Percentiles rank a stretch among this genome's conserved stretches.
Evolutionary conservation across 2,329 filamentous ascomycete genomes (phyloP).

Genomic region (Botryosphaeria dothidea): DNA sequence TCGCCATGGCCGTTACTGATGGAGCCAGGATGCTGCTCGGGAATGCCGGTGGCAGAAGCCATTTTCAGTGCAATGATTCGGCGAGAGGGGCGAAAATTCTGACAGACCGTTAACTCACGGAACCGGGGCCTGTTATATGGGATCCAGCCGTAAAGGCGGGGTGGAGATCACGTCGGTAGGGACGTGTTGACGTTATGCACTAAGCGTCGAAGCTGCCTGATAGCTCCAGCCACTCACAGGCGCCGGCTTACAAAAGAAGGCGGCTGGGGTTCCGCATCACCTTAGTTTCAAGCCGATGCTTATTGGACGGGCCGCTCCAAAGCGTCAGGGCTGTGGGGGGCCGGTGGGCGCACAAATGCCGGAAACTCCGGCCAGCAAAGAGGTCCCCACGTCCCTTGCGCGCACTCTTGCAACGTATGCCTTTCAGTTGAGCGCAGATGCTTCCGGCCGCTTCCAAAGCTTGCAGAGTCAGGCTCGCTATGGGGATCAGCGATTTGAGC

Average conservation of each 20-base stretch:
- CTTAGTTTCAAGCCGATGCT: neutral
- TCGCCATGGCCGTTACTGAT: slow-evolving; percentile 38
- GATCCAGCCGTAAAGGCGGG: slow-evolving; percentile 9
- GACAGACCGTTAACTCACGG: neutral
- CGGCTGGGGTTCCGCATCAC: slow-evolving; percentile 3
- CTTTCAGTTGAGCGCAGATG: neutral
- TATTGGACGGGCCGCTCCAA: neutral
- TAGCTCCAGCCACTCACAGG: slow-evolving; percentile 3
- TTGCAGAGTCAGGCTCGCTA: neutral
- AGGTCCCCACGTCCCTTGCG: neutral
- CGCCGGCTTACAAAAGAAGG: slow-evolving; percentile 12
- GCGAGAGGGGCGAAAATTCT: neutral
- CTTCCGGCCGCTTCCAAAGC: neutral
- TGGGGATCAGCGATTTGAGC: neutral
- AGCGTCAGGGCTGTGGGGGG: neutral
- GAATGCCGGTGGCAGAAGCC: slow-evolving; percentile 69
- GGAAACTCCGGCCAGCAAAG: neutral
- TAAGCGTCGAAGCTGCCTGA: neutral
- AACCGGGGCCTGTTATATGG: slow-evolving; percentile 6
- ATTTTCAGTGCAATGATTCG: slow-evolving; percentile 43
- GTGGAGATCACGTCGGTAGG: slow-evolving; percentile 1
- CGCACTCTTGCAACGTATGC: neutral
- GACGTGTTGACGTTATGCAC: slow-evolving; percentile 17
- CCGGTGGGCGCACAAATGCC: neutral
- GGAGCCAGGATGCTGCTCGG: slow-evolving; percentile 49